A percentile compares a stretch with the other conserved stretches of the same genome.
These are phyloP conservation scores for Nicotiana tabacum DNA, from an alignment of 257 asterid genomes.

Conservation along the genomic window DNA sequence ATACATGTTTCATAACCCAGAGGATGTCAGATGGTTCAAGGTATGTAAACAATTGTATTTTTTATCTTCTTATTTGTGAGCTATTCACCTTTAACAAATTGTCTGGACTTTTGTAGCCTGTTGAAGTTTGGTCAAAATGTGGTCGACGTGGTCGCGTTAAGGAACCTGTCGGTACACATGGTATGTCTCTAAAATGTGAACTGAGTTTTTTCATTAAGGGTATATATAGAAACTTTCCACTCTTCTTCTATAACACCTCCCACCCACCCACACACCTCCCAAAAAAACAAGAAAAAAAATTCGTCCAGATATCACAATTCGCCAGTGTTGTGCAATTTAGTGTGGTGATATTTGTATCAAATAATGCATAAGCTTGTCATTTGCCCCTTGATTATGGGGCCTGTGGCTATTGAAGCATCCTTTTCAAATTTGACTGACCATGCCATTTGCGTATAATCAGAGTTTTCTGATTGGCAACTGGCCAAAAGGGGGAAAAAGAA, in stretches of 20 bases:
- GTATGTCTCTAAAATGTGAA: constrained; percentile 34
- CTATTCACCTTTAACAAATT: not conserved
- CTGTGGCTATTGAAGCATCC: not conserved
- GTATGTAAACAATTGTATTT: constrained; percentile 25
- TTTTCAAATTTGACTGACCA: too few relatives aligned
- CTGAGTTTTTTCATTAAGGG: not conserved
- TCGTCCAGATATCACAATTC: not conserved
- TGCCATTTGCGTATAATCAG: too few relatives aligned
- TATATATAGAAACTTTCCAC: not conserved
- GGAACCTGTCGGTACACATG: constrained; percentile 99
- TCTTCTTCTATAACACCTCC: not conserved
- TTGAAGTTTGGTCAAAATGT: constrained; percentile 83
- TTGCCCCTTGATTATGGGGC: not conserved
- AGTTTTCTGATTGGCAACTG: too few relatives aligned
- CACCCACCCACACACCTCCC: too few relatives aligned
- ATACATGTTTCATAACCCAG: constrained; percentile 93
- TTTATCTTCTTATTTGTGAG: not conserved
- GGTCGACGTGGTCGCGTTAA: constrained; percentile 95
- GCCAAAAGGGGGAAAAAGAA: not conserved
- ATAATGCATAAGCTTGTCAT: not conserved
- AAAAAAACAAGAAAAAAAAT: not conserved
- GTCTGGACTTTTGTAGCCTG: constrained; percentile 56
- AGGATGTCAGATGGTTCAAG: constrained; percentile 99
- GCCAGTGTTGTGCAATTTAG: not conserved
- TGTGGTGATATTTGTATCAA: not conserved